phyloP scores from a whole-genome alignment of 108 stramenopile species.

The Nitzschia inconspicua region DNA sequence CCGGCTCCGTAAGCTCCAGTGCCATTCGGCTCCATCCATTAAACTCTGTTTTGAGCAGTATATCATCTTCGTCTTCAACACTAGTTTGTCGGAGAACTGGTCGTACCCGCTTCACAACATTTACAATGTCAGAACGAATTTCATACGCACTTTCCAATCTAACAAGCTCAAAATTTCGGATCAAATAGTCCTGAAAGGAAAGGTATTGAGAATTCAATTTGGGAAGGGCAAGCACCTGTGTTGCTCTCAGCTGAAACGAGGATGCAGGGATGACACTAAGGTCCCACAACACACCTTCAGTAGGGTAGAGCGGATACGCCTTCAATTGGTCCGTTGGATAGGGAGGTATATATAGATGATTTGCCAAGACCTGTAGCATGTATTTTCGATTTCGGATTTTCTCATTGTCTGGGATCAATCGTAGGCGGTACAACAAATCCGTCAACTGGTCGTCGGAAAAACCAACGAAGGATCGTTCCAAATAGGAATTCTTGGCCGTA shows the following conservation, averaged over 20 bases:
- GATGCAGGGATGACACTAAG: conserved; percentile 63
- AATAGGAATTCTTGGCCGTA: conserved; percentile 13
- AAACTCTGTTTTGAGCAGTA: conserved; percentile 54
- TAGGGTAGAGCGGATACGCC: conserved; percentile 85
- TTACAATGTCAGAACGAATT: conserved; percentile 87
- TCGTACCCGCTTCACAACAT: conserved; percentile 74
- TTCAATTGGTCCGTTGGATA: conserved; percentile 57
- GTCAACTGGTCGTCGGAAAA: conserved; percentile 55
- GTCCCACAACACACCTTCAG: conserved; percentile 90
- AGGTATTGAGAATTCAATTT: conserved; percentile 90
- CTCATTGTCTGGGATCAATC: conserved; percentile 58
- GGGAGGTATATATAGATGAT: conserved; percentile 65
- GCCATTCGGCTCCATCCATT: conserved; percentile 86
- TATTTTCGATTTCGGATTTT: conserved; percentile 33
- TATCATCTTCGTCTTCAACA: conserved; percentile 33
- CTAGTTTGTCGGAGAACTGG: conserved; percentile 48
- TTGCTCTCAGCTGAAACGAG: conserved; percentile 15
- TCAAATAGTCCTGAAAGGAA: conserved; percentile 87
- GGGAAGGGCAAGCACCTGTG: conserved; percentile 79
- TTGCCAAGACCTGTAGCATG: conserved; percentile 49
- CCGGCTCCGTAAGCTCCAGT: conserved; percentile 49
- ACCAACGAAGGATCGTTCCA: conserved; percentile 36
- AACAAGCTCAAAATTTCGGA: conserved; percentile 88
- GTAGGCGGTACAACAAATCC: conserved; percentile 69
- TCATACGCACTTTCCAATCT: conserved; percentile 91